A percentile compares a stretch with the other conserved stretches of the same genome.
phyloP scores from a whole-genome alignment of 345 rosid species.

The Salix viminalis region DNA sequence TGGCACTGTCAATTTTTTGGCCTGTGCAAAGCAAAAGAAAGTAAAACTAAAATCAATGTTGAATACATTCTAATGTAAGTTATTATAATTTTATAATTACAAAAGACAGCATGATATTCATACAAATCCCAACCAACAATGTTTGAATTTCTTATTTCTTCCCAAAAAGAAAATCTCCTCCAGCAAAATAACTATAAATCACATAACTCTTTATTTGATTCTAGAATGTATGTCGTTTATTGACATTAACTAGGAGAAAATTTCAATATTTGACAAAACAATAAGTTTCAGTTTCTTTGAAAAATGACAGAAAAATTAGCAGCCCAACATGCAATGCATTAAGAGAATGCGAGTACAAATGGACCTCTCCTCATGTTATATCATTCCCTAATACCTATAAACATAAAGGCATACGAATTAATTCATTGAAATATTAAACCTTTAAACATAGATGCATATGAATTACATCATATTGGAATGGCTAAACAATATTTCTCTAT shows the following conservation, averaged over 20 bases:
- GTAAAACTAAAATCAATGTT: background rate
- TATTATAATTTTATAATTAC: background rate
- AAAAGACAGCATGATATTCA: background rate
- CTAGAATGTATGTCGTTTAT: background rate
- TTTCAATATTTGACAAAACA: background rate
- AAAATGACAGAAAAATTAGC: background rate
- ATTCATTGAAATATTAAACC: background rate
- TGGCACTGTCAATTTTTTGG: background rate
- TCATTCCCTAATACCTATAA: background rate
- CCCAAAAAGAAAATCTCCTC: background rate
- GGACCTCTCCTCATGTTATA: background rate
- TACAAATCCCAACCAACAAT: background rate
- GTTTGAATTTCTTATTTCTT: background rate
- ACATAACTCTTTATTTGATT: background rate
- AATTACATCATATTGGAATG: background rate
- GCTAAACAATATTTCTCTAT: background rate
- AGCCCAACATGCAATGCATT: background rate
- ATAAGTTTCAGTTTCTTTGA: background rate
- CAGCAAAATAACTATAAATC: background rate
- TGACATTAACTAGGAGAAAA: background rate
- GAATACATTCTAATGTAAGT: background rate
- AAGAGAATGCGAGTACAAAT: background rate
- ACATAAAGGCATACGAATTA: background rate
- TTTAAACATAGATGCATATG: background rate
- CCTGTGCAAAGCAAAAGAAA: slow-evolving; percentile 27